Conservation (phyloP, 768 basidiomycete genomes). For the Lanmaoa pseudosensibilis region DNA sequence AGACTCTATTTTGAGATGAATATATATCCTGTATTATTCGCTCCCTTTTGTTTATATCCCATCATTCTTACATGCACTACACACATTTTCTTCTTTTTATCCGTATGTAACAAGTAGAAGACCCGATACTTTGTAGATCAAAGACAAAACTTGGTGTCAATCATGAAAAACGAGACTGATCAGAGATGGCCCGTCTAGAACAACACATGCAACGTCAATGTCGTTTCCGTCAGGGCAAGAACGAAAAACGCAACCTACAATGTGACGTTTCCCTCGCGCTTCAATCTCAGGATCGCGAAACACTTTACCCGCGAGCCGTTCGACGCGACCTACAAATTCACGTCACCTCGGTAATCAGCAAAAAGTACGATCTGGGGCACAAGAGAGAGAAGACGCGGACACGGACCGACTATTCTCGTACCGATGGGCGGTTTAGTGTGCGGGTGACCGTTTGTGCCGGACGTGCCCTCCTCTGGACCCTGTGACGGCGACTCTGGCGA, state of each 20-base stretch:
- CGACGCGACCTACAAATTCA: conserved; percentile 9
- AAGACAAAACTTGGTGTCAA: no score
- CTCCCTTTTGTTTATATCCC: background rate
- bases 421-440: background rate
- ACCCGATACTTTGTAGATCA: no score
- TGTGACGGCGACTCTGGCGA: no score
- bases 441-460: background rate
- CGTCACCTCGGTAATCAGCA: background rate
- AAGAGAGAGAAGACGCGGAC: background rate
- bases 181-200: conserved; percentile 5
- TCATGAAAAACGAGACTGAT: background rate
- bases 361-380: background rate
- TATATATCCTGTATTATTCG: background rate
- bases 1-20: no score
- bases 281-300: conserved; percentile 20
- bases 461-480: background rate
- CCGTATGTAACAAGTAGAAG: background rate
- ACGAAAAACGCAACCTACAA: background rate
- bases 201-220: no score
- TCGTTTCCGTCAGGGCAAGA: background rate
- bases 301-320: conserved; percentile 19
- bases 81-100: background rate
- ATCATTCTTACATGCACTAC: background rate
- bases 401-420: conserved; percentile 9
- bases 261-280: conserved; percentile 19